Percentiles rank a stretch among this genome's conserved stretches.
Conservation (phyloP, 2,329 filamentous ascomycete genomes). For the Hymenoscyphus fructigenus region DNA sequence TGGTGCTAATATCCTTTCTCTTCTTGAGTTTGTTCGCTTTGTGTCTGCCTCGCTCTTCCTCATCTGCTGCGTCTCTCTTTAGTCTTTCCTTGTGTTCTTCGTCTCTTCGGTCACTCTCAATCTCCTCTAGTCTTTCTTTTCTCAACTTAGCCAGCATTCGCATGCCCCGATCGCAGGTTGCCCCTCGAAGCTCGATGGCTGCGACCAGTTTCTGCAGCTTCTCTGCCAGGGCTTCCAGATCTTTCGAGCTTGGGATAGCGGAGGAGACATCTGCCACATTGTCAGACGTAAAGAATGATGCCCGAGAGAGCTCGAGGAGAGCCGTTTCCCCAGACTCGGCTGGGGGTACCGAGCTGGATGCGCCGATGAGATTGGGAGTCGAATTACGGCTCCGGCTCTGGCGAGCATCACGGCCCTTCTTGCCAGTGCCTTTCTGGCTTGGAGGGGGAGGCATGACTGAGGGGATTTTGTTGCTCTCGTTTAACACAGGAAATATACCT, state of each 20-base stretch:
- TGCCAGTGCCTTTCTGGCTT: constrained; percentile 62
- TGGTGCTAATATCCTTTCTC: constrained; percentile 67
- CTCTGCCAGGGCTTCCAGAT: constrained; percentile 61
- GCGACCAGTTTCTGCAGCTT: constrained; percentile 64
- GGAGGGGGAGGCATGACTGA: constrained; percentile 55
- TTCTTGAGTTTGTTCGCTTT: constrained; percentile 71
- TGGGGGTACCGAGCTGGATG: constrained; percentile 43
- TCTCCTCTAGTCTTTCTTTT: constrained; percentile 60
- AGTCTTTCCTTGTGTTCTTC: constrained; percentile 43
- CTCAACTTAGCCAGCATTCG: constrained; percentile 64
- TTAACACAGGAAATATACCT: background rate
- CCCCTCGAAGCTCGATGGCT: constrained; percentile 65
- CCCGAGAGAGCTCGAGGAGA: constrained; percentile 64
- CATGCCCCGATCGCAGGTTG: constrained; percentile 72
- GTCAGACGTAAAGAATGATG: constrained; percentile 62
- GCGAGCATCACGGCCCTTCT: constrained; percentile 61
- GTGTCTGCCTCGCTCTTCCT: constrained; percentile 46
- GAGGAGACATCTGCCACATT: constrained; percentile 66
- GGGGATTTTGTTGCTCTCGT: background rate
- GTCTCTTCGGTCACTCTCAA: constrained; percentile 45
- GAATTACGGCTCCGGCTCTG: constrained; percentile 75
- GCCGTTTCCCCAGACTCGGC: constrained; percentile 55
- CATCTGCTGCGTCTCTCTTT: constrained; percentile 47
- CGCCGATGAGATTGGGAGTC: constrained; percentile 56
- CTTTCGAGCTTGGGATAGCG: constrained; percentile 62